Evolutionary conservation across 2,329 filamentous ascomycete species (phyloP).

Genomic region (Zelopaecilomyces penicillatus): DNA sequence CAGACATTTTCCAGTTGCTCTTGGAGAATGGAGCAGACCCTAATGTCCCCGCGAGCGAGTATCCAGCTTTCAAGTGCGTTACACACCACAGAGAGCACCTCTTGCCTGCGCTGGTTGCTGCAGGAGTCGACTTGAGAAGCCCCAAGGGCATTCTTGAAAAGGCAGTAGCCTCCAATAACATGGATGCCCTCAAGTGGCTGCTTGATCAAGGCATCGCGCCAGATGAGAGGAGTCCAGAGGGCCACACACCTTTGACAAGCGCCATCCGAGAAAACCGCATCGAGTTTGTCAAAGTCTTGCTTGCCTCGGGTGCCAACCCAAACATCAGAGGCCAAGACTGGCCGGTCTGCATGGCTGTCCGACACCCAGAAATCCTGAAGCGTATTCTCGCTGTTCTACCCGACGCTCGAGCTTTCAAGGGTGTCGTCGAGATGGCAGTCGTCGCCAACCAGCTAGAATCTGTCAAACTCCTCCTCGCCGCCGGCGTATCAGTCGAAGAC

Average conservation of each 20-base stretch:
- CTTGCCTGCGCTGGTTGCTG: slow-evolving; percentile 49
- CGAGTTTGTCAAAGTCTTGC: slow-evolving; percentile 51
- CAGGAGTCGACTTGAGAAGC: slow-evolving; percentile 49
- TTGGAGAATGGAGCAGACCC: slow-evolving; percentile 50
- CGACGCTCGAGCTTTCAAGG: slow-evolving; percentile 54
- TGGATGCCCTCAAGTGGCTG: slow-evolving; percentile 51
- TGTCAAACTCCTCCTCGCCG: slow-evolving; percentile 55
- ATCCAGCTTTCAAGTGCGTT: slow-evolving; percentile 60
- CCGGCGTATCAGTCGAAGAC: slow-evolving; percentile 55
- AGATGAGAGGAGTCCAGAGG: slow-evolving; percentile 50
- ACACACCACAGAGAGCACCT: slow-evolving; percentile 56
- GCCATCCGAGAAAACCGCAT: slow-evolving; percentile 53
- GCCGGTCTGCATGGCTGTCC: slow-evolving; percentile 62
- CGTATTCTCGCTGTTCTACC: slow-evolving; percentile 48
- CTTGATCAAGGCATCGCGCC: slow-evolving; percentile 51
- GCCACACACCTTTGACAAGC: slow-evolving; percentile 55
- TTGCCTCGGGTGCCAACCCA: slow-evolving; percentile 52
- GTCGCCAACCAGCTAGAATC: slow-evolving; percentile 58
- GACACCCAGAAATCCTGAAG: slow-evolving; percentile 49
- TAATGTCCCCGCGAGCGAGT: slow-evolving; percentile 55
- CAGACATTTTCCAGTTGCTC: slow-evolving; percentile 53
- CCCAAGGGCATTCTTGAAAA: slow-evolving; percentile 60
- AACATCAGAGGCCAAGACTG: slow-evolving; percentile 58
- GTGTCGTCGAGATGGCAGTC: slow-evolving; percentile 60
- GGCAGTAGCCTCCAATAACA: slow-evolving; percentile 53